Base-by-base conservation (phyloP, 805 yeast species). In the Ogataea methanolica region DNA sequence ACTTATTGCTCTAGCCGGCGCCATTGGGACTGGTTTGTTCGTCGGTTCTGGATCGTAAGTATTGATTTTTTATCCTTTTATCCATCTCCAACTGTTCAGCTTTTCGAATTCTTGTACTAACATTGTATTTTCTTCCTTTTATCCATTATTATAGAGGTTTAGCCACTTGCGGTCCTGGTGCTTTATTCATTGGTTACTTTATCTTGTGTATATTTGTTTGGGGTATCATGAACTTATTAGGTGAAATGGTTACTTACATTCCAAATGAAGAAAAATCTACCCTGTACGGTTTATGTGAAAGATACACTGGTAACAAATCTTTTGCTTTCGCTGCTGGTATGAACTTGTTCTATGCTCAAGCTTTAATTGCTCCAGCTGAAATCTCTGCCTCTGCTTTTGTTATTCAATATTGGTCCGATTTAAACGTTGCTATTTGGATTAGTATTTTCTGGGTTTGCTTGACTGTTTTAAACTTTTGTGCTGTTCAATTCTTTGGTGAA, bases 1-100 rank as follows among this genome's bases (percentile, higher is more conserved):
- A 65, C 78, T 82, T 80, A 78, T 82, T 50, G 83, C 88, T 39
- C 74, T 83, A 45, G 88, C 87, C 55, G 86, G 87, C 56, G 75
- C 83, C 51, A 80, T 83, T 52, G 89, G 89, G 61, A 81, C 87
- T 29, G 80, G 79, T 43, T 63, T 75, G 40, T 73, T 75, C 47
- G 71, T 76, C 39, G 80, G 80, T 50, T 65, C 73, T 19, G 79
- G 79, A 41, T 62, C 66, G 31, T 26, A 26, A 26, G 31, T 26
- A 26, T 9, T 23, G 70, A 47, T 1, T 38, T 44, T 7, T 9
- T 35, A n/a, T 36, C 8, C 11, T 36, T 36, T 16, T 12, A 17
- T 36, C 37, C 9, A 17, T 17, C 38, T 2, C 21, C 21, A 19
- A 19, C 21, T 19, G 21, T 19, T 19, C 4, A 19, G 21, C 4